Conservation (phyloP, 768 basidiomycete genomes). For the Boletus rex-veris region DNA sequence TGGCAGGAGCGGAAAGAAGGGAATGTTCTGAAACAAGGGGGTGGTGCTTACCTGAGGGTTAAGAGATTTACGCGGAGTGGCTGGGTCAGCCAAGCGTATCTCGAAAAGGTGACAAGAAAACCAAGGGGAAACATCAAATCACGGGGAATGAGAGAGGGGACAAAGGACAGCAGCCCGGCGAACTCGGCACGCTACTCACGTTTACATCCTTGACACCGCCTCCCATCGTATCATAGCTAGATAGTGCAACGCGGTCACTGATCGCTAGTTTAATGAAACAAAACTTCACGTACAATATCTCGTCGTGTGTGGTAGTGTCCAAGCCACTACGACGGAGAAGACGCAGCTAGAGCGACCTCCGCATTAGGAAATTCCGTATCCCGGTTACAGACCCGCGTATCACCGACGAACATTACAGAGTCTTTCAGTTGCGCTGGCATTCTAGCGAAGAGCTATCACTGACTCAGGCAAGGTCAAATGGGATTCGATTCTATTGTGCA, state of each 20-base stretch:
- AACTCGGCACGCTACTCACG: slow-evolving; percentile 24
- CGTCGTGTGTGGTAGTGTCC: slow-evolving; percentile 3
- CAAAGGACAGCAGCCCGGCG: slow-evolving; percentile 13
- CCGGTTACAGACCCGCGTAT: too few species aligned
- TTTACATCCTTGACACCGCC: slow-evolving; percentile 26
- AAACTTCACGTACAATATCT: slow-evolving; percentile 8
- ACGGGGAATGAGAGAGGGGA: slow-evolving; percentile 1
- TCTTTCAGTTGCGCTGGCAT: too few species aligned
- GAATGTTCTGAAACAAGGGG: slow-evolving; percentile 12
- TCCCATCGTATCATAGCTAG: slow-evolving; percentile 19
- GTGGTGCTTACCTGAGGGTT: slow-evolving; percentile 30
- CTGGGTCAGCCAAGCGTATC: slow-evolving; percentile 27
- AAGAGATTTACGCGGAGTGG: slow-evolving; percentile 26
- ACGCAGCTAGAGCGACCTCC: background rate
- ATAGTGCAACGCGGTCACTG: background rate
- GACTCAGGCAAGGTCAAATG: too few species aligned
- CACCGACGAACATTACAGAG: too few species aligned
- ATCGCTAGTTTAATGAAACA: background rate
- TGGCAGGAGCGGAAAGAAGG: slow-evolving; percentile 7
- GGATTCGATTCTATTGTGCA: too few species aligned
- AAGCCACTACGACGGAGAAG: background rate
- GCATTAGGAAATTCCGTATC: slow-evolving; percentile 12
- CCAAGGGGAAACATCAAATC: slow-evolving; percentile 11
- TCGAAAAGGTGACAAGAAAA: slow-evolving; percentile 24
- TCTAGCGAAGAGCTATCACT: background rate